These are phyloP conservation scores for Shiraia sp. DNA, from an alignment of 2,329 filamentous ascomycete genomes.

Conservation along the genomic window DNA sequence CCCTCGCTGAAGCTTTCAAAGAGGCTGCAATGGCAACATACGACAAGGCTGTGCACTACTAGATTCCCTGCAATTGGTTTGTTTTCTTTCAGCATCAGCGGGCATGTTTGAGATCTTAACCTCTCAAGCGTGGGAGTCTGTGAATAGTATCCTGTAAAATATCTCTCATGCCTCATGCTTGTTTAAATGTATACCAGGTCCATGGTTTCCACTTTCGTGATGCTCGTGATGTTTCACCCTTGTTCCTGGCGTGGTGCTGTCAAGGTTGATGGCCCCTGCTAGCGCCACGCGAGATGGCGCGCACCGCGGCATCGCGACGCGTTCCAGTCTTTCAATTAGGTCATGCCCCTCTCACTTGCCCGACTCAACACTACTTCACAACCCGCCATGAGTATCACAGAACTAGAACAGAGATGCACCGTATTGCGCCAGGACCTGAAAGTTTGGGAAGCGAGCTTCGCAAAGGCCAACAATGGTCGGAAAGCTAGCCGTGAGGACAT, in stretches of 20 bases:
- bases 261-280: constrained; percentile 28
- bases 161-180: constrained; percentile 39
- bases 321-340: constrained; percentile 33
- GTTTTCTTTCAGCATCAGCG: constrained; percentile 39
- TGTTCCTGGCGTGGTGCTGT: constrained; percentile 11
- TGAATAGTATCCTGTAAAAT: constrained; percentile 48
- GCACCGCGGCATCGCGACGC: constrained; percentile 18
- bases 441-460: constrained; percentile 72
- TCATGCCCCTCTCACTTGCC: constrained; percentile 15
- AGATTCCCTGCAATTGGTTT: constrained; percentile 34
- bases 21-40: constrained; percentile 99
- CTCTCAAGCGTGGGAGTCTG: constrained; percentile 42
- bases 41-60: constrained; percentile 95
- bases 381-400: constrained; percentile 31
- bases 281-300: constrained; percentile 10
- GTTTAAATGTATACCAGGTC: constrained; percentile 21
- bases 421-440: constrained; percentile 77
- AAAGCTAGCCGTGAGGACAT: constrained; percentile 77
- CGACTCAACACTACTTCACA: constrained; percentile 10
- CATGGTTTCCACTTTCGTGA: neutral
- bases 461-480: constrained; percentile 62
- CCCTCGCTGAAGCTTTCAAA: constrained; percentile 96
- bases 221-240: neutral
- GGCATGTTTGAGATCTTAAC: constrained; percentile 29
- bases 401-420: constrained; percentile 72